Evolutionary conservation across 352 stramenopile genomes (phyloP).

Genomic region (Phytopythium vexans): DNA sequence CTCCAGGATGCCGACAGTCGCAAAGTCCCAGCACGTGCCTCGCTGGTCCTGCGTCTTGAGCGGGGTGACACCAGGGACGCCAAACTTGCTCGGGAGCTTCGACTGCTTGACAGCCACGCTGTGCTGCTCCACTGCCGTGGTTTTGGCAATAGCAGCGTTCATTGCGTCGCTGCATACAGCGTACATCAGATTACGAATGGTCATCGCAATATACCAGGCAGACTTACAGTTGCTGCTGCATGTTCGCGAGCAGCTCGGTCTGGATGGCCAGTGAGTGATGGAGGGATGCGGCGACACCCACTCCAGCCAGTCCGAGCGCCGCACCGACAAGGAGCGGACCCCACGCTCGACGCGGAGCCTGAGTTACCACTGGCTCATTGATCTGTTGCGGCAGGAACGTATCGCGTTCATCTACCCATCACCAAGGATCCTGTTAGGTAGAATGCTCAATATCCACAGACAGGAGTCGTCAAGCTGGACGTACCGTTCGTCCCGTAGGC

Average conservation of each 20-base stretch:
- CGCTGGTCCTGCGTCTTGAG: conserved; percentile 70
- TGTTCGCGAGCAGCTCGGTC: conserved; percentile 8
- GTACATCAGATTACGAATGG: no score
- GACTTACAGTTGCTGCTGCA: conserved; percentile 18
- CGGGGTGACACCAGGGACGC: conserved; percentile 46
- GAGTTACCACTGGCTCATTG: no score
- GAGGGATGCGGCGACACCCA: conserved; percentile 11
- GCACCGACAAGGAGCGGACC: neutral
- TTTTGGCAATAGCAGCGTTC: no score
- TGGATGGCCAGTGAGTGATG: conserved; percentile 12
- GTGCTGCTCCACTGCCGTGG: no score
- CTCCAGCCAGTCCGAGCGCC: conserved; percentile 2
- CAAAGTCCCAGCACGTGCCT: conserved; percentile 64
- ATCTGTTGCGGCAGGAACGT: no score
- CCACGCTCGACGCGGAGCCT: conserved; percentile 1
- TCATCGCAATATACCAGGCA: no score
- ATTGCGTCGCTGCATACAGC: no score
- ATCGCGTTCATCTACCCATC: conserved; percentile 6
- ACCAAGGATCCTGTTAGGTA: conserved; percentile 5
- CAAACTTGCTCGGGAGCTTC: conserved; percentile 59
- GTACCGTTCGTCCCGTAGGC: neutral
- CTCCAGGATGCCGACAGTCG: conserved; percentile 52
- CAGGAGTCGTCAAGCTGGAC: no score
- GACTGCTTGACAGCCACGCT: no score
- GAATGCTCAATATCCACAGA: conserved; percentile 12